Evolutionary conservation across 257 asterid species (phyloP).

Genomic region (Verbena officinalis): DNA sequence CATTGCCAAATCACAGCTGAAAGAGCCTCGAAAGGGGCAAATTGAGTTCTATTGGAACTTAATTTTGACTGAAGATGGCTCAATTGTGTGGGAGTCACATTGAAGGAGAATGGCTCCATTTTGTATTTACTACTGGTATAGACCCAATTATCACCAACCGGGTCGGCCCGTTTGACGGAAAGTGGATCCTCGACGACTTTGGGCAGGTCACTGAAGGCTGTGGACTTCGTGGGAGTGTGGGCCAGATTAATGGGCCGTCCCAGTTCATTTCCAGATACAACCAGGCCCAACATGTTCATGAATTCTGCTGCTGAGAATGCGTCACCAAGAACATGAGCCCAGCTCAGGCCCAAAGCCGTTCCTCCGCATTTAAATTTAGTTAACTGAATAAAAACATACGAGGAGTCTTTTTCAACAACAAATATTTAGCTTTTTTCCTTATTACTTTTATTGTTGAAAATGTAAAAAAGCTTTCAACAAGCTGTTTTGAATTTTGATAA

Average conservation of each 20-base stretch:
- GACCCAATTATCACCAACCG: conserved; percentile 81
- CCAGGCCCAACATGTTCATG: conserved; percentile 48
- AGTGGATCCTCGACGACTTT: conserved; percentile 41
- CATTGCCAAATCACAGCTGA: conserved; percentile 68
- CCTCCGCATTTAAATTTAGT: conserved; percentile 91
- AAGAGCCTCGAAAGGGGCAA: conserved; percentile 61
- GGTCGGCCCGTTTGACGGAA: conserved; percentile 64
- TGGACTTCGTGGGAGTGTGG: conserved; percentile 34
- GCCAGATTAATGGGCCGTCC: conserved; percentile 35
- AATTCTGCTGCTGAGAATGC: conserved; percentile 61
- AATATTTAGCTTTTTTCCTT: too few species aligned
- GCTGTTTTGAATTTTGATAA: too few species aligned
- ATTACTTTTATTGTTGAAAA: too few species aligned
- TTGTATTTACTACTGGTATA: conserved; percentile 39
- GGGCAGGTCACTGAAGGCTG: background rate
- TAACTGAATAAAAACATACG: conserved; percentile 35
- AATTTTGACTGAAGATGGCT: conserved; percentile 42
- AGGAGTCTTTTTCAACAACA: background rate
- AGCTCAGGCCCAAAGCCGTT: conserved; percentile 72
- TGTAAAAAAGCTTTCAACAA: too few species aligned
- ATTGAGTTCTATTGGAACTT: conserved; percentile 19
- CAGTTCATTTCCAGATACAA: conserved; percentile 36
- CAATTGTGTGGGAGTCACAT: conserved; percentile 44
- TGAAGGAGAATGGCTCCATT: conserved; percentile 60
- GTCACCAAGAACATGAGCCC: conserved; percentile 94